Base-by-base conservation (phyloP, 1,139 yeast species). In the Scheffersomyces illinoinensis region DNA sequence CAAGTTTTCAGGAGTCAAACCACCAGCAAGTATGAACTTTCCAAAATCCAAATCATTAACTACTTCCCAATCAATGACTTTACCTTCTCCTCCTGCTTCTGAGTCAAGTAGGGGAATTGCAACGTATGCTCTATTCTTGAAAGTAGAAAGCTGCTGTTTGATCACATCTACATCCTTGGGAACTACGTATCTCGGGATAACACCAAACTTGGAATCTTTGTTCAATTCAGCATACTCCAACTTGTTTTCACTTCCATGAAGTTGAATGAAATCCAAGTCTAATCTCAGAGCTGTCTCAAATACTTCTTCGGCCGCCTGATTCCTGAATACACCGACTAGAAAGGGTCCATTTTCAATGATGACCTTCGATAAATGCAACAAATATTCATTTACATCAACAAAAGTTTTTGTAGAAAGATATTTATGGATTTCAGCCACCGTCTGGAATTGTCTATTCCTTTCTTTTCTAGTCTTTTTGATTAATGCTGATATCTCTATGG, bases 71-170 rank as follows among this genome's bases (percentile, higher is more conserved):
- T 91, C 88, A 23, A 93, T 84, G 20, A 78, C 68, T 59, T 86
- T 85, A 5, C 99, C 99, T 67, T 92, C 96, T 1, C 99, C 99
- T 10, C 99, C 99, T 3, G 82, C 82, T 66, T 91, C 98, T 1
- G 97, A 89, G 69, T 95, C 98, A 33, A 95, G 77, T 57, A 95
- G 78, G 1, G 95, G 86, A 26, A 88, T 61, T 20, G 86, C 73
- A 58, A 56, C 56, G 48, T 53, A 50, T 26, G 56, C 58, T n/a
- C 55, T 51, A 5, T 53, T 54, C 4, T 59, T 53, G 23, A 69
- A 61, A 3, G 56, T 53, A 1, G 60, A 59, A 54, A 74, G 68
- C 47, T 76, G 70, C 2, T 55, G 52, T 3, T 56, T 56, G 71
- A 77, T 70, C 5, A 53, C 50, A 1, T 65, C 68, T 1, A 66